A percentile compares a stretch with the other conserved stretches of the same genome.
Conservation (phyloP, 2,329 filamentous ascomycete species). For the Coniella lustricola region DNA sequence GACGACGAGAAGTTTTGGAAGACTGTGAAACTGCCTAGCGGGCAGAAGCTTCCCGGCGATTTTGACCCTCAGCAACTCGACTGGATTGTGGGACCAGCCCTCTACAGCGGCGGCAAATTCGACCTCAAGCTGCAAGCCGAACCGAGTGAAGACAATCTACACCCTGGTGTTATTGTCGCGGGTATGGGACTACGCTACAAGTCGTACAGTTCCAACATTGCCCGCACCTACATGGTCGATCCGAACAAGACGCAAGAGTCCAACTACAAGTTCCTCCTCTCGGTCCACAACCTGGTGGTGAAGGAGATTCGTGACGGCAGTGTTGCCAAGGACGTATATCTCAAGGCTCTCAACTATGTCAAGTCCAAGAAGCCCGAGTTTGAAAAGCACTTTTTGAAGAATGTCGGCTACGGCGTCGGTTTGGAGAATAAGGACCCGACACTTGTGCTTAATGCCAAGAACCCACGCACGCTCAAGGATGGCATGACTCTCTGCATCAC, state of each 20-base stretch:
- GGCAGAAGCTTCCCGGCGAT: constrained; percentile 72
- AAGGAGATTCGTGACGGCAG: constrained; percentile 86
- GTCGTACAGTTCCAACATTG: constrained; percentile 88
- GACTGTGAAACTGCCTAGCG: constrained; percentile 60
- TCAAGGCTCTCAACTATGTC: constrained; percentile 73
- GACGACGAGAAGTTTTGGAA: constrained; percentile 94
- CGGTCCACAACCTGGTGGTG: constrained; percentile 81
- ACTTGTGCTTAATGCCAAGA: constrained; percentile 82
- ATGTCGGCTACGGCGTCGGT: constrained; percentile 84
- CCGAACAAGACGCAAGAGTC: constrained; percentile 93
- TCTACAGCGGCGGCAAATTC: constrained; percentile 94
- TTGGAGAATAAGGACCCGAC: constrained; percentile 84
- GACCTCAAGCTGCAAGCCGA: constrained; percentile 76
- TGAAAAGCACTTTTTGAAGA: constrained; percentile 91
- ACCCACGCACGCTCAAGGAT: constrained; percentile 73
- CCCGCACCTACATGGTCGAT: constrained; percentile 90
- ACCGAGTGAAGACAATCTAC: constrained; percentile 73
- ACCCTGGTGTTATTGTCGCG: constrained; percentile 89
- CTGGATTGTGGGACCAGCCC: constrained; percentile 83
- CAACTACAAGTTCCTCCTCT: constrained; percentile 83
- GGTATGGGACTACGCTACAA: constrained; percentile 91
- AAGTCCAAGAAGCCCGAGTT: constrained; percentile 90
- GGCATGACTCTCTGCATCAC: constrained; percentile 95
- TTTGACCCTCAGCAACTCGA: constrained; percentile 87
- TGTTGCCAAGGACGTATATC: constrained; percentile 81